phyloP scores from a whole-genome alignment of 495 filamentous ascomycete species.

The Xylaria acuta region DNA sequence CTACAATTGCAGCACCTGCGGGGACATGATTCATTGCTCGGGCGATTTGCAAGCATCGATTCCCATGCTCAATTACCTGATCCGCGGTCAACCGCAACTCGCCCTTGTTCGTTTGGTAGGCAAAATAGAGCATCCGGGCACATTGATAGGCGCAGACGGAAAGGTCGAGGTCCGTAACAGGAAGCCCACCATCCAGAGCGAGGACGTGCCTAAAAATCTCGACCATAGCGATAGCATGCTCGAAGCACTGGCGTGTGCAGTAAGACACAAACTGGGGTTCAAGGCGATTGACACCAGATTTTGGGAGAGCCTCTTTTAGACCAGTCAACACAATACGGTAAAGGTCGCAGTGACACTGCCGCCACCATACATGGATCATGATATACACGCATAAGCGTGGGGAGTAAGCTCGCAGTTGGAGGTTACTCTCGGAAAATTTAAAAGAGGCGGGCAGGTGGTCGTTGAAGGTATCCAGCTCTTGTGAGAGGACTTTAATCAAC shows the following conservation, averaged over 20 bases:
- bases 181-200: conserved; percentile 46
- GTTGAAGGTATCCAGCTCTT: conserved; percentile 53
- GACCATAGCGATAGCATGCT: conserved; percentile 55
- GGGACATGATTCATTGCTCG: conserved; percentile 42
- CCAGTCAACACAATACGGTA: conserved; percentile 54
- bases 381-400: conserved; percentile 53
- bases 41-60: conserved; percentile 40
- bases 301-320: conserved; percentile 51
- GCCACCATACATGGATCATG: conserved; percentile 60
- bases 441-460: conserved; percentile 53
- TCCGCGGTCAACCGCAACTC: conserved; percentile 36
- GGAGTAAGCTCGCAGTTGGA: conserved; percentile 57
- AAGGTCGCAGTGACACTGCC: conserved; percentile 57
- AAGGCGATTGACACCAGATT: conserved; percentile 43
- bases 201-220: conserved; percentile 54
- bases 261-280: conserved; percentile 48
- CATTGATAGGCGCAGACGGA: conserved; percentile 58
- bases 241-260: conserved; percentile 49
- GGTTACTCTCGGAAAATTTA: conserved; percentile 54
- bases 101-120: conserved; percentile 32
- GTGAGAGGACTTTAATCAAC: conserved; percentile 46
- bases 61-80: conserved; percentile 39
- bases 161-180: conserved; percentile 55
- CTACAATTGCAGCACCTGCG: conserved; percentile 50
- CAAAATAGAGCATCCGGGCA: conserved; percentile 46